Evolutionary conservation across 345 rosid species (phyloP), one percentile per base, ranked within the genome.

Genomic region (Murraya koenigii): DNA sequence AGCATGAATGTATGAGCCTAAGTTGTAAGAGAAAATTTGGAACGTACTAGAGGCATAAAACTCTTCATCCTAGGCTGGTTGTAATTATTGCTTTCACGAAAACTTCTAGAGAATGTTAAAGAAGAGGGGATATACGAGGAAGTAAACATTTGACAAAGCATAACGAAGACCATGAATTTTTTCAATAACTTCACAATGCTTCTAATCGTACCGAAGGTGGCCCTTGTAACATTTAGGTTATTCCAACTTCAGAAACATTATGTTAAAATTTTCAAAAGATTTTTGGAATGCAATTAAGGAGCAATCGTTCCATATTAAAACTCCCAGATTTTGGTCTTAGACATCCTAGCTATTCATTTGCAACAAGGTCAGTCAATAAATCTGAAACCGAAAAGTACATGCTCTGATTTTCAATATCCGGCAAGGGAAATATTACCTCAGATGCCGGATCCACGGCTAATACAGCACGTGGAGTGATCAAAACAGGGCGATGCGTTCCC

Each of bases 371-470:
- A 49, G 22, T 33, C 33, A 64, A 52, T 33, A 77, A 65, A 62
- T 41, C 62, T 47, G 52, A 56, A 75, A 67, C 41, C 63, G 60
- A 77, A 72, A 75, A 79, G 36, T 41, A 6, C 59, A 44, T 62
- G 75, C 66, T 38, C 23, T 52, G 35, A 56, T 38, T 60, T 30
- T 58, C 47, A 26, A 56, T 38, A 60, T 30, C 58, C 56, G 33
- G 69, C 44, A 60, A 23, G 15, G 7, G 7, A 64, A 55, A 66
- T 11, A 7, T 58, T 78, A 94, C 98, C 97, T 90, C 87, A 47
- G 92, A 87, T 73, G 94, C 74, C 3, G 95, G 87, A 85, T 89
- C 95, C 86, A 86, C 82, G 11, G 95, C 85, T 80, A 96, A 87
- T 11, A 90, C 90, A 67, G 99, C 93, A 47, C 84, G 87, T 38